Percentiles rank a stretch among this genome's conserved stretches.
Conservation (phyloP, 2,329 filamentous ascomycete species). For the Botryosphaeria agaves region DNA sequence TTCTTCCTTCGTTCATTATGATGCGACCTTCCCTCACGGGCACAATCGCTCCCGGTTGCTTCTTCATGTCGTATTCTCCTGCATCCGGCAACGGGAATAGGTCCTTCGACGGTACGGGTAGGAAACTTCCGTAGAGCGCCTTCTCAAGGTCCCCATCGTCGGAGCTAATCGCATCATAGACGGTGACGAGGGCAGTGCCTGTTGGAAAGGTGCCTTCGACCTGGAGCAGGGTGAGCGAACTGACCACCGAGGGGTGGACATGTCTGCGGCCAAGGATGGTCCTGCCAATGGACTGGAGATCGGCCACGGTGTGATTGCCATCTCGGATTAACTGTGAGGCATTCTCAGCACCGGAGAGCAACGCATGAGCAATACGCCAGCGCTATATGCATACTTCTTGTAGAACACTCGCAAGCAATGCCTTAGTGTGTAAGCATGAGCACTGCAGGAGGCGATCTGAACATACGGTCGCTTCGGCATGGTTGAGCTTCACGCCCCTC, state of each 20-base stretch:
- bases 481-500: slow-evolving; percentile 2
- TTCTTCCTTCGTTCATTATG: not conserved
- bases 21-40: not conserved
- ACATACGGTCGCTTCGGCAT: slow-evolving; percentile 2
- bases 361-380: not conserved
- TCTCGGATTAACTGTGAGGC: not conserved
- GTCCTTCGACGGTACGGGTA: not conserved
- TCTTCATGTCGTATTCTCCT: not conserved
- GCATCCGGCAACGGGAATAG: not conserved
- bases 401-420: slow-evolving; percentile 1
- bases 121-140: slow-evolving; percentile 1
- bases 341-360: not conserved
- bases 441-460: slow-evolving; percentile 1
- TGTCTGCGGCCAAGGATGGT: not conserved
- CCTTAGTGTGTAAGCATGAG: not conserved
- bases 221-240: not conserved
- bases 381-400: slow-evolving; percentile 1
- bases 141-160: not conserved
- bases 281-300: not conserved
- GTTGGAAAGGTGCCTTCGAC: slow-evolving; percentile 1
- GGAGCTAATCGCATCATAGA: not conserved
- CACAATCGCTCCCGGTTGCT: not conserved
- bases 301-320: not conserved
- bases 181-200: not conserved
- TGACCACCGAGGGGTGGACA: not conserved